These are phyloP conservation scores for Backusella tarrabulga DNA, from an alignment of 192 early-diverging fungal species.

Conservation along the genomic window DNA sequence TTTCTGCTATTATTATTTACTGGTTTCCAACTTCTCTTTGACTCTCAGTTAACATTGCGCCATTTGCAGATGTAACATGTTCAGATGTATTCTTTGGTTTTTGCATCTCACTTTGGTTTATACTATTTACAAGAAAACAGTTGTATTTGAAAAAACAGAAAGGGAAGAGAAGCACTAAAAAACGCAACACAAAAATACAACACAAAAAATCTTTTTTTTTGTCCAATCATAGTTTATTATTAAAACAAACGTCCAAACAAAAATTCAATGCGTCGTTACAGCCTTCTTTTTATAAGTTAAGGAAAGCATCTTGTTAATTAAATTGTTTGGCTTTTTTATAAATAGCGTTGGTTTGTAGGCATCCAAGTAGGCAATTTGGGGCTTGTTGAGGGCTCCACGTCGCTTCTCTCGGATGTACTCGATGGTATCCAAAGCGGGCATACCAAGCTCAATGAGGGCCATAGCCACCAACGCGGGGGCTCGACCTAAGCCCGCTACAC, in stretches of 20 bases:
- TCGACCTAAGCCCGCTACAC: slow-evolving; percentile 92
- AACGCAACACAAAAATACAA: neutral
- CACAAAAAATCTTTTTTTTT: neutral
- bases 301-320: neutral
- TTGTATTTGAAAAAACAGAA: neutral
- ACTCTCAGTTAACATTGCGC: neutral
- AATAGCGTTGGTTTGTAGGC: slow-evolving; percentile 31
- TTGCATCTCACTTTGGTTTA: neutral
- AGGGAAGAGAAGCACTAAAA: neutral
- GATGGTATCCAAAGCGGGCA: slow-evolving; percentile 73
- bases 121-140: neutral
- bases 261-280: neutral
- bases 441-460: slow-evolving; percentile 75
- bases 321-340: neutral
- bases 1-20: neutral
- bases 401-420: slow-evolving; percentile 72
- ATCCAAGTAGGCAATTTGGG: slow-evolving; percentile 64
- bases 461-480: slow-evolving; percentile 89
- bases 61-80: neutral
- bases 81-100: slow-evolving; percentile 1
- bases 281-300: neutral
- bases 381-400: slow-evolving; percentile 80
- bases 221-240: neutral
- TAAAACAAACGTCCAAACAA: neutral
- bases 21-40: slow-evolving; percentile 8